Base-by-base conservation (phyloP, 2,329 filamentous ascomycete species). In the Neoscytalidium dimidiatum region DNA sequence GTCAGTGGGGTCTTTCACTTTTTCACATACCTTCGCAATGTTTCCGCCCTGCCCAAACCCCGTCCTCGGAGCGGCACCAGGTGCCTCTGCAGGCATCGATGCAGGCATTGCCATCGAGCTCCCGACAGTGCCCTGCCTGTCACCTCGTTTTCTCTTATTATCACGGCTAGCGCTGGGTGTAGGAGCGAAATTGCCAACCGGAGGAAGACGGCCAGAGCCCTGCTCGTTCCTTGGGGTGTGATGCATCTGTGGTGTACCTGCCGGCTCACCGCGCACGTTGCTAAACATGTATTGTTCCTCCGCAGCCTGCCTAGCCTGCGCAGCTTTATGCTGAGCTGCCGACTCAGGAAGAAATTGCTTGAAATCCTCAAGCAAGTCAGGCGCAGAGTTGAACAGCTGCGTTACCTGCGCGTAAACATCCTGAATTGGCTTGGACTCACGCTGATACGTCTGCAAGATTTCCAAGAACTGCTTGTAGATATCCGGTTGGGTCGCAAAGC, bases 391-490 rank as follows among this genome's bases (percentile, higher is more conserved):
- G 81, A 99, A 99, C 0, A 99, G 83, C 33, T 90, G 91, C 0
- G 96, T 99, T 26, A 99, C 95, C 78, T 99, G 95, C 1, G 92
- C 91, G 77, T 99, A 99, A 3, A 99, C 95, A 78, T 99, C 95
- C 76, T 97, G 94, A 41, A 99, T 99, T 0, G 95, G 96, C 75
- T 98, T 98, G 62, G 95, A 96, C 77, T 99, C 95, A 65, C 95
- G 88, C 78, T 99, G 95, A 73, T 99, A 99, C 2, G 95, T 99
- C 79, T 99, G 95, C 51, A 99, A 82, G 56, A 99, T 99, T 77
- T 99, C 95, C 31, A 99, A 85, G 74, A 99, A 99, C 75, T 99
- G 94, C 78, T 99, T 99, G 82, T 99, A 99, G 68, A 99, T 98
- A 76, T 99, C 95, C 6, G 95, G 95, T 69, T 96, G 94, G 73